A percentile compares a stretch with the other conserved stretches of the same genome.
These are phyloP conservation scores for Aspergillus chevalieri DNA, from an alignment of 2,329 filamentous ascomycete genomes.

Conservation along the genomic window DNA sequence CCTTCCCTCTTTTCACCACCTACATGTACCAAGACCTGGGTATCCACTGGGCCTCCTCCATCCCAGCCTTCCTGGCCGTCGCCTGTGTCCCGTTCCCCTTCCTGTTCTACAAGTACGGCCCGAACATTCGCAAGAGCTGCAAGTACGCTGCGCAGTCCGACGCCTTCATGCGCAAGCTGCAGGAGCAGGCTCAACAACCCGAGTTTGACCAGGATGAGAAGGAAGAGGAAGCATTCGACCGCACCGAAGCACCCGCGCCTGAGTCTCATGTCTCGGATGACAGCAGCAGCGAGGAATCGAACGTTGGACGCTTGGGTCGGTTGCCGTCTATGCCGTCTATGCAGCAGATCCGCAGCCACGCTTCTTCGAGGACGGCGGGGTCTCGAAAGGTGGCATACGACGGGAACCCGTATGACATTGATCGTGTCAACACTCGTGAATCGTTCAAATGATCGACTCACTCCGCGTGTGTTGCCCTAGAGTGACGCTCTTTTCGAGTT, in stretches of 20 bases:
- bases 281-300: slow-evolving; percentile 19
- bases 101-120: slow-evolving; percentile 40
- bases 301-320: slow-evolving; percentile 6
- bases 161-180: slow-evolving; percentile 32
- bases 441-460: slow-evolving; percentile 23
- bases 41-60: slow-evolving; percentile 43
- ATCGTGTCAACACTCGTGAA: slow-evolving; percentile 38
- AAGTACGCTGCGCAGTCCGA: slow-evolving; percentile 36
- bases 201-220: slow-evolving; percentile 14
- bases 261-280: slow-evolving; percentile 12
- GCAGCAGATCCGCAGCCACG: slow-evolving; percentile 20
- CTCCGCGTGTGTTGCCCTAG: not conserved
- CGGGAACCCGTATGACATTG: slow-evolving; percentile 40
- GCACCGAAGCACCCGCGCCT: slow-evolving; percentile 27
- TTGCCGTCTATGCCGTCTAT: slow-evolving; percentile 6
- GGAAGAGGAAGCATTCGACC: slow-evolving; percentile 23
- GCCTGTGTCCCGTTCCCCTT: slow-evolving; percentile 41
- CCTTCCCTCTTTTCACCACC: slow-evolving; percentile 44
- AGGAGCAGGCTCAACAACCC: slow-evolving; percentile 17
- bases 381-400: slow-evolving; percentile 32
- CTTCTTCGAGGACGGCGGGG: slow-evolving; percentile 19
- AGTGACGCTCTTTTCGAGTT: too few species aligned
- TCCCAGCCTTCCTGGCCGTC: slow-evolving; percentile 43
- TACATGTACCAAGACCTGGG: slow-evolving; percentile 42
- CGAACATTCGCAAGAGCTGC: slow-evolving; percentile 35